Conservation (phyloP, 2,329 filamentous ascomycete genomes). For the Gaeumannomyces tritici region DNA sequence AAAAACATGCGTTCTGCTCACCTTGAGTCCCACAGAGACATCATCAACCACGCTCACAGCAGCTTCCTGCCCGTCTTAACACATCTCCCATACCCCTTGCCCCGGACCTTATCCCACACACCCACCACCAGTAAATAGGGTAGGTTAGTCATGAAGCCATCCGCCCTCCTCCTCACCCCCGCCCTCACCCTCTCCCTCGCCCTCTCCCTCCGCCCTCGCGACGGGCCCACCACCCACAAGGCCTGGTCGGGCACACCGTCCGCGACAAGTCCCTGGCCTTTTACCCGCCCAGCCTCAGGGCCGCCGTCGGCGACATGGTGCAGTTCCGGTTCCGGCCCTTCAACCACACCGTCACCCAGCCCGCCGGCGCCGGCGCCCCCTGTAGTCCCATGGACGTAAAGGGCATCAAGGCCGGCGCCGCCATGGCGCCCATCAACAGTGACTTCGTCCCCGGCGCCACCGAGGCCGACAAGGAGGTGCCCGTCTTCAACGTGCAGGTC, state of each 20-base stretch:
- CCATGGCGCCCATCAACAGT: neutral
- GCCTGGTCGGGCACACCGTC: neutral
- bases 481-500: neutral
- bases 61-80: too few relatives aligned
- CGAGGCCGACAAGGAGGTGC: neutral
- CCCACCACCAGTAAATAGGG: neutral
- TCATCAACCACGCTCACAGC: too few relatives aligned
- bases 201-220: neutral
- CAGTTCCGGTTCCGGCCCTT: constrained; percentile 57
- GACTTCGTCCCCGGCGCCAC: constrained; percentile 1
- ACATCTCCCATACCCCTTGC: too few relatives aligned
- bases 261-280: constrained; percentile 44
- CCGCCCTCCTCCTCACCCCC: neutral
- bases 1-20: too few relatives aligned
- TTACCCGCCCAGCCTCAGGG: constrained; percentile 56
- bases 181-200: neutral
- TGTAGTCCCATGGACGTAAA: neutral
- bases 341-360: constrained; percentile 76
- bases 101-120: neutral
- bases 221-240: neutral
- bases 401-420: neutral
- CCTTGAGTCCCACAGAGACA: too few relatives aligned
- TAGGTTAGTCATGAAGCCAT: neutral
- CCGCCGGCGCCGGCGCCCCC: constrained; percentile 26
- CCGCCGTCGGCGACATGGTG: constrained; percentile 51